These are phyloP conservation scores for Xylariales sp. DNA, from an alignment of 2,329 filamentous ascomycete genomes.

Conservation along the genomic window DNA sequence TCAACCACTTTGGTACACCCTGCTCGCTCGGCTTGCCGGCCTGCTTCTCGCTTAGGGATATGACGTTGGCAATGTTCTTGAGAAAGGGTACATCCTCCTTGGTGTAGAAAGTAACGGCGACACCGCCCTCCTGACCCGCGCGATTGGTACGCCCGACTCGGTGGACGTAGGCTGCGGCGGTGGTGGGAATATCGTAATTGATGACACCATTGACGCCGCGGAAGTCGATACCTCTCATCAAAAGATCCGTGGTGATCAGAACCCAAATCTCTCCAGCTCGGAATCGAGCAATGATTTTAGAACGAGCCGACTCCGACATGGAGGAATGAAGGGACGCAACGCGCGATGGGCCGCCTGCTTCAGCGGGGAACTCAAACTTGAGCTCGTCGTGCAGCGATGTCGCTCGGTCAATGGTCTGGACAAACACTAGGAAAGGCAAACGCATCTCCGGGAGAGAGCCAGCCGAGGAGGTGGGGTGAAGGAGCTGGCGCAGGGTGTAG, in stretches of 20 bases:
- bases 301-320: constrained; percentile 70
- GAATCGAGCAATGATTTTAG: constrained; percentile 83
- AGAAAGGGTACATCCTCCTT: constrained; percentile 88
- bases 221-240: constrained; percentile 92
- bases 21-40: constrained; percentile 49
- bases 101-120: constrained; percentile 92
- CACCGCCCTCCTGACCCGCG: constrained; percentile 79
- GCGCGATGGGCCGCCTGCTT: constrained; percentile 77
- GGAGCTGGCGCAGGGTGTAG: constrained; percentile 80
- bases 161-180: constrained; percentile 86
- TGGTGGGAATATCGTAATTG: constrained; percentile 96
- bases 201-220: constrained; percentile 92
- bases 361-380: constrained; percentile 86
- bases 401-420: constrained; percentile 90
- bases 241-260: constrained; percentile 89
- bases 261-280: constrained; percentile 93
- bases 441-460: constrained; percentile 60
- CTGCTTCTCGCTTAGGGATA: constrained; percentile 75
- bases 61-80: constrained; percentile 90
- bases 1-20: constrained; percentile 76
- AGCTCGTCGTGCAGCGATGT: constrained; percentile 84
- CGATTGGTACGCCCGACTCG: constrained; percentile 87
- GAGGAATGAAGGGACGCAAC: constrained; percentile 89
- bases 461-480: constrained; percentile 64
- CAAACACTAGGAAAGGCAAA: constrained; percentile 92